Conservation (phyloP, 179 eudicot genomes). For the Sideroxylon spinosum region DNA sequence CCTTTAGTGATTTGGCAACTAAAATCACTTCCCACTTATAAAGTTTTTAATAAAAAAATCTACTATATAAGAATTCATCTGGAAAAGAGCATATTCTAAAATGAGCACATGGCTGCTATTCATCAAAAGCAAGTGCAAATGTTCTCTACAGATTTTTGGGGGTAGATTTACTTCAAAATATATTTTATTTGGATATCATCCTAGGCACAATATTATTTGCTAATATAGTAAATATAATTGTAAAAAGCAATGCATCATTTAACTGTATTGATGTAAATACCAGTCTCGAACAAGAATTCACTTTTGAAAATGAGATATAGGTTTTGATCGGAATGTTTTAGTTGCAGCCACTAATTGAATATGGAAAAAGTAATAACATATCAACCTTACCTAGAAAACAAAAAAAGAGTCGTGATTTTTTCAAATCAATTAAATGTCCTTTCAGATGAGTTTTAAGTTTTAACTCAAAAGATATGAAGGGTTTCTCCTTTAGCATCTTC, state of each 20-base stretch:
- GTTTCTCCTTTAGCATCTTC: neutral
- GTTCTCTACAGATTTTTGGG: neutral
- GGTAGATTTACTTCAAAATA: too few relatives aligned
- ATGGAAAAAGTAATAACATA: neutral
- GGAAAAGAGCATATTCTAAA: neutral
- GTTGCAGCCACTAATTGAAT: neutral
- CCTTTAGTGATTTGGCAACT: neutral
- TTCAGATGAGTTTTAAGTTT: conserved; percentile 2
- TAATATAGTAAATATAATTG: neutral
- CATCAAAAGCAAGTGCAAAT: neutral
- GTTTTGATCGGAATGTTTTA: neutral
- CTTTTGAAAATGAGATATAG: neutral
- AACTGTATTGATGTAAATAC: neutral
- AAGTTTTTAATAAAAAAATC: neutral
- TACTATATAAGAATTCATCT: neutral
- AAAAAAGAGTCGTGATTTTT: neutral
- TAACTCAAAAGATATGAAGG: neutral
- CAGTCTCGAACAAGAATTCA: neutral
- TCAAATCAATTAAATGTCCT: neutral
- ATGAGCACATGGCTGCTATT: conserved; percentile 6
- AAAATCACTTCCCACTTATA: neutral
- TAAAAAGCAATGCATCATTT: neutral
- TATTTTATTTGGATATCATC: neutral
- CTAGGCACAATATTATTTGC: neutral
- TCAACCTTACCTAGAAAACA: neutral